Evolutionary conservation across 164 flowering plant genomes (phyloP).

Genomic region (Tetracentron sinense): DNA sequence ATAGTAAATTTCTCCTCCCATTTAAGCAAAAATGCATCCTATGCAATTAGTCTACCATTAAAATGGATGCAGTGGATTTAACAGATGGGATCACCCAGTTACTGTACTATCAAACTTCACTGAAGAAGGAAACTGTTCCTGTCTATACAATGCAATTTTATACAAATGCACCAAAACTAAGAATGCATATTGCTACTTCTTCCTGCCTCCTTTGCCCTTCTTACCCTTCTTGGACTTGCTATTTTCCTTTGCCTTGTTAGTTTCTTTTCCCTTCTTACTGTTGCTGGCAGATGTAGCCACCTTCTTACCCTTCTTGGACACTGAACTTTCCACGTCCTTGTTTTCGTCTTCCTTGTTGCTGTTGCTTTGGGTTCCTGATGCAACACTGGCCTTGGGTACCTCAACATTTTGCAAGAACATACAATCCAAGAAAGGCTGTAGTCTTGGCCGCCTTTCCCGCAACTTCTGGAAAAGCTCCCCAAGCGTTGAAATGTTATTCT

Average conservation of each 20-base stretch:
- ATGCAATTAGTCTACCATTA: too few species aligned
- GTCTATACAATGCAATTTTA: too few species aligned
- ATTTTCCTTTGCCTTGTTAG: slow-evolving; percentile 18
- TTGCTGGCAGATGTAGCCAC: background rate
- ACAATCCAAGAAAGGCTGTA: slow-evolving; percentile 25
- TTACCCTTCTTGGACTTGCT: slow-evolving; percentile 5
- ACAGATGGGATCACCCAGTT: too few species aligned
- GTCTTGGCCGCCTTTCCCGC: slow-evolving; percentile 11
- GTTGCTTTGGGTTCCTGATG: background rate
- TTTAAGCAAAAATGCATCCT: too few species aligned
- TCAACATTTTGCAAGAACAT: slow-evolving; percentile 10
- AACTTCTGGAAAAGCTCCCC: slow-evolving; percentile 9
- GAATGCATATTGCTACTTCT: background rate
- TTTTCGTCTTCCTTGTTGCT: too few species aligned
- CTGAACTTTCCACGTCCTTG: too few species aligned
- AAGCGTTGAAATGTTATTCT: slow-evolving; percentile 10
- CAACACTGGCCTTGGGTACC: background rate
- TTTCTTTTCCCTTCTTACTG: slow-evolving; percentile 15
- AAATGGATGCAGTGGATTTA: too few species aligned
- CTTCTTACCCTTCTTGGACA: too few species aligned
- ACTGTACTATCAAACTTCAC: too few species aligned
- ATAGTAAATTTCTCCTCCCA: too few species aligned
- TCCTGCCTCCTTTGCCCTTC: background rate
- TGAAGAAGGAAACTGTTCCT: too few species aligned
- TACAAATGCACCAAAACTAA: too few species aligned